A percentile compares a stretch with the other conserved stretches of the same genome.
phyloP scores from a whole-genome alignment of 306 rosid genomes.

The Malus asiatica region DNA sequence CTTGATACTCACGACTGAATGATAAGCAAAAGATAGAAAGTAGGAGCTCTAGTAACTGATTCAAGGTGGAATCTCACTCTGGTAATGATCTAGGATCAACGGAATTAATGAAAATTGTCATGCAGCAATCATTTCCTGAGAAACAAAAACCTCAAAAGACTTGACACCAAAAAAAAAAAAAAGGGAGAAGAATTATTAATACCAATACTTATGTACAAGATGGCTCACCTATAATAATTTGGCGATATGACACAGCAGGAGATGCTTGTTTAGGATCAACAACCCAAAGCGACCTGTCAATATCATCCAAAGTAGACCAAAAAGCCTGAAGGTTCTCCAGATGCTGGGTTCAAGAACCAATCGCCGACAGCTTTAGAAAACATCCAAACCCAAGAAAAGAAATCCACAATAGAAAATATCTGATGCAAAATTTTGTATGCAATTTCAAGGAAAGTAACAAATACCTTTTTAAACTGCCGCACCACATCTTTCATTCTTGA shows the following conservation, averaged over 20 bases:
- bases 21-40: neutral
- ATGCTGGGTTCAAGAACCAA: slow-evolving; percentile 19
- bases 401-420: neutral
- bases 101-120: slow-evolving; percentile 12
- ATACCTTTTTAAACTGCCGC: slow-evolving; percentile 30
- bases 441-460: neutral
- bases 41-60: neutral
- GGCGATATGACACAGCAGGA: slow-evolving; percentile 10
- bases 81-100: slow-evolving; percentile 30
- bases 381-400: neutral
- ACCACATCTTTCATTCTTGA: slow-evolving; percentile 31
- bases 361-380: neutral
- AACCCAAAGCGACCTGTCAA: slow-evolving; percentile 21
- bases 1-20: slow-evolving; percentile 6
- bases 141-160: slow-evolving; percentile 1
- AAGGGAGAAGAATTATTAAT: neutral
- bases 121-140: slow-evolving; percentile 30
- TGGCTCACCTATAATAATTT: slow-evolving; percentile 14
- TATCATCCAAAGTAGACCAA: slow-evolving; percentile 33
- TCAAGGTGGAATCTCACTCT: slow-evolving; percentile 26
- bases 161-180: neutral
- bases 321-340: slow-evolving; percentile 29
- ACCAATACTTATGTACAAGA: neutral
- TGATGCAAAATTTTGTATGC: neutral
- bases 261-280: slow-evolving; percentile 17